Base-by-base conservation (phyloP, 2,329 filamentous ascomycete genomes). In the Fusarium sublunatum region DNA sequence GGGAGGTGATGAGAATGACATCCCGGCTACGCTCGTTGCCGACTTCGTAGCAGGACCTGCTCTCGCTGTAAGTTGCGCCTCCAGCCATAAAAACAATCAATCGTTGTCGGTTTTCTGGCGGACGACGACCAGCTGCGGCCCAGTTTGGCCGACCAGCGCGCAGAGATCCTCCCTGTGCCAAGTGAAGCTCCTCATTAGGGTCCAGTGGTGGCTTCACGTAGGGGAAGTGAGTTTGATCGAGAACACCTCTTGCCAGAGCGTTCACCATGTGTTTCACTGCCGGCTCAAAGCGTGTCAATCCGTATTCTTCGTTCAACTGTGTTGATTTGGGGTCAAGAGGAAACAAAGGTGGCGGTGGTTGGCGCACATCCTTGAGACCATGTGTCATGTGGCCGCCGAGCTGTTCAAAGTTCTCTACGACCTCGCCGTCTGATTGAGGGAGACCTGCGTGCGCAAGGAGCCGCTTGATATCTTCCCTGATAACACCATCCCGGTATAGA, bases 61-160 rank as follows among this genome's bases (percentile, higher is more conserved):
- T 86, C 78, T 99, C 95, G 6, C 92, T 93, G 75, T 94, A 97
- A 0, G 95, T 98, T 19, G 95, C 95, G 40, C 95, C 95, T 43
- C 95, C 95, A 2, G 94, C 95, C 84, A 98, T 90, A 74, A 97
- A 98, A 13, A 98, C 89, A 57, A 99, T 91, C 50, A 98, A 85
- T 48, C 95, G 88, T 75, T 99, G 95, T 49, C 90, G 87, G 65
- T 93, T 96, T 74, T 98, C 94, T 2, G 76, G 58, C 83, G 86
- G 57, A 81, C 88, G 86, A 41, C 90, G 84, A 39, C 92, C 88
- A 9, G 91, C 89, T 49, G 92, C 91, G 2, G 95, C 95, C 95
- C 95, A 99, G 38, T 93, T 97, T 2, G 94, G 95, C 71, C 97
- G 96, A 13, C 93, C 93, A 9, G 92, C 91, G 55, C 95, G 90